These are phyloP conservation scores for Millerozyma miso DNA, from an alignment of 805 yeast species.

Conservation along the genomic window DNA sequence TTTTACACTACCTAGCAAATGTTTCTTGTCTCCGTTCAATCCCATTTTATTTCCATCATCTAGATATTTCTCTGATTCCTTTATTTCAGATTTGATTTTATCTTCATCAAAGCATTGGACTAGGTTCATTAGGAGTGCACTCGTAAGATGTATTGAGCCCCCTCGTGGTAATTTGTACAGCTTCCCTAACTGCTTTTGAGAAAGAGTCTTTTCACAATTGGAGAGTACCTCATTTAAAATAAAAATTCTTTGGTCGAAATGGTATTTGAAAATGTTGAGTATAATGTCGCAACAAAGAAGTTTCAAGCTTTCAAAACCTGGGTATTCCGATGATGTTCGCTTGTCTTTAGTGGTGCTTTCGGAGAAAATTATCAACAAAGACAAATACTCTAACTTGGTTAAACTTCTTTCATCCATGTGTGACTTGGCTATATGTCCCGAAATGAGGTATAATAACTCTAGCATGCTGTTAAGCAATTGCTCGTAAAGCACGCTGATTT, in stretches of 20 bases:
- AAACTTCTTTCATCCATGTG: constrained; percentile 44
- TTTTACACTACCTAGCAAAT: constrained; percentile 1
- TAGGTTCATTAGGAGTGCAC: constrained; percentile 42
- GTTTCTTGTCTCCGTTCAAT: constrained; percentile 3
- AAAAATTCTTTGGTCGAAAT: constrained; percentile 53
- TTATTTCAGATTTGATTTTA: constrained; percentile 5
- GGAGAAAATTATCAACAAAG: constrained; percentile 38
- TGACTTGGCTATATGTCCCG: constrained; percentile 8
- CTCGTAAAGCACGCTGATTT: background rate
- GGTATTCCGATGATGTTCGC: constrained; percentile 13
- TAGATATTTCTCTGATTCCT: background rate
- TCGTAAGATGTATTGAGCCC: constrained; percentile 43
- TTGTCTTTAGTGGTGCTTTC: constrained; percentile 22
- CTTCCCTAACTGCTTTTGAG: constrained; percentile 39
- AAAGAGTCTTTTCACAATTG: constrained; percentile 47
- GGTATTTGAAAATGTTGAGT: constrained; percentile 32
- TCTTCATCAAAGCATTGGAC: constrained; percentile 34
- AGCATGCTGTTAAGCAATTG: background rate
- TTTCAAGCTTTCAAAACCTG: constrained; percentile 24
- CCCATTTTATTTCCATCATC: background rate
- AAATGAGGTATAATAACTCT: constrained; percentile 4
- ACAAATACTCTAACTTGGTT: constrained; percentile 57
- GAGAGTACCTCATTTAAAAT: constrained; percentile 57
- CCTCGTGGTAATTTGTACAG: constrained; percentile 44
- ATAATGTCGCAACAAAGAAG: constrained; percentile 21